Evolutionary conservation across 2,329 filamentous ascomycete species (phyloP).

Genomic region (Talaromyces funiculosus): DNA sequence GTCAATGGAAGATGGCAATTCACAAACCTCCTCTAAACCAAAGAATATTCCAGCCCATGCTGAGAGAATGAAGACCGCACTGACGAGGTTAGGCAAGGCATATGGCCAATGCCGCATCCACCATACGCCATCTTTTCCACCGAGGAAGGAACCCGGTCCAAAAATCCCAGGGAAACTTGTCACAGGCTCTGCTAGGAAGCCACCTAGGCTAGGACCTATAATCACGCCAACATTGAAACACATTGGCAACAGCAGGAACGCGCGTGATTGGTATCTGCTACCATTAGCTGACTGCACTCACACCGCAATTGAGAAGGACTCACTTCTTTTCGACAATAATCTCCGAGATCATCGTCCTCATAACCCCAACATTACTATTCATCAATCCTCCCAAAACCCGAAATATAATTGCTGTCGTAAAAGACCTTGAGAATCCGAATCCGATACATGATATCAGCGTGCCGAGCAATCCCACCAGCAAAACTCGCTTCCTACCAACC

Average conservation of each 20-base stretch:
- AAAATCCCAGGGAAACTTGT: slow-evolving; percentile 59
- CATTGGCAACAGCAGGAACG: slow-evolving; percentile 59
- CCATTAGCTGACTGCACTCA: background rate
- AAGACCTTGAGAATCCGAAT: slow-evolving; percentile 63
- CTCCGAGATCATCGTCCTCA: slow-evolving; percentile 69
- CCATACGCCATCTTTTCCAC: slow-evolving; percentile 52
- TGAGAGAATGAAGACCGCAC: slow-evolving; percentile 53
- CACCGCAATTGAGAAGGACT: background rate
- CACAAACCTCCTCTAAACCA: slow-evolving; percentile 58
- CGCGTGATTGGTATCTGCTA: slow-evolving; percentile 44
- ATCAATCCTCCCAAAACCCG: slow-evolving; percentile 60
- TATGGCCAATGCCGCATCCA: slow-evolving; percentile 65
- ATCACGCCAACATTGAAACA: slow-evolving; percentile 64
- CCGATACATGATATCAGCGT: slow-evolving; percentile 61
- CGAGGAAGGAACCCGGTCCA: slow-evolving; percentile 53
- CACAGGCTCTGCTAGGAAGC: slow-evolving; percentile 62
- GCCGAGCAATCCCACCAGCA: slow-evolving; percentile 70
- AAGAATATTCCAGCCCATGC: slow-evolving; percentile 55
- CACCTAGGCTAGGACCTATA: slow-evolving; percentile 57
- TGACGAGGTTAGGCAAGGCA: slow-evolving; percentile 64
- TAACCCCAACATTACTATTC: slow-evolving; percentile 69
- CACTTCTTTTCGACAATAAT: slow-evolving; percentile 65
- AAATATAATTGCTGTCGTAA: slow-evolving; percentile 59
- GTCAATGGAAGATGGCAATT: background rate
- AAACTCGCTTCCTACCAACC: slow-evolving; percentile 68